Evolutionary conservation across 768 basidiomycete species (phyloP).

Genomic region (Tricholoma saponaceum): DNA sequence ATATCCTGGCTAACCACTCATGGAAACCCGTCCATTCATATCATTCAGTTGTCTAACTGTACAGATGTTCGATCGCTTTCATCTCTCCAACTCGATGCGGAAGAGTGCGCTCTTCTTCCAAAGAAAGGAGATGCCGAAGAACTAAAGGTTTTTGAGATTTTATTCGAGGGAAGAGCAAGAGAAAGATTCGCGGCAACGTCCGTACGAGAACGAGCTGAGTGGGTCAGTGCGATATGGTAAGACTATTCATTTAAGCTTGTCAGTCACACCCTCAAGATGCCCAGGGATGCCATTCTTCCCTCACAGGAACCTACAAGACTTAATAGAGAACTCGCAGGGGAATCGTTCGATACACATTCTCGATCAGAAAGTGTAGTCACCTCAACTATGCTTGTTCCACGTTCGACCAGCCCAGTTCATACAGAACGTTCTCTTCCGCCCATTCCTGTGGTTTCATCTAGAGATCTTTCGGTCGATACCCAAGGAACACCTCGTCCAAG

Average conservation of each 20-base stretch:
- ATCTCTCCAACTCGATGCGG: conserved; percentile 33
- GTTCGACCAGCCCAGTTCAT: conserved; percentile 9
- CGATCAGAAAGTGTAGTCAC: not conserved
- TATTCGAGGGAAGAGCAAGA: conserved; percentile 45
- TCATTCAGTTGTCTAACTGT: conserved; percentile 49
- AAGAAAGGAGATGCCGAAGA: conserved; percentile 31
- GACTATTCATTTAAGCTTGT: conserved; percentile 11
- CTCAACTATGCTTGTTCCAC: not conserved
- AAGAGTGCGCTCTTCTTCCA: conserved; percentile 43
- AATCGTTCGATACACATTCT: not conserved
- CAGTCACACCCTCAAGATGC: not conserved
- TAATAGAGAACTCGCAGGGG: not conserved
- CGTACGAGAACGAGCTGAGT: conserved; percentile 60
- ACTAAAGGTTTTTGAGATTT: conserved; percentile 59
- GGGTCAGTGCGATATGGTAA: conserved; percentile 76
- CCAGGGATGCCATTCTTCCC: conserved; percentile 58
- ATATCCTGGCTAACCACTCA: conserved; percentile 42
- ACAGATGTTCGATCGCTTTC: conserved; percentile 61
- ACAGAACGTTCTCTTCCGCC: conserved; percentile 30
- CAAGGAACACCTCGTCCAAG: not conserved
- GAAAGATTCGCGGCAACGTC: conserved; percentile 64
- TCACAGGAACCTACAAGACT: conserved; percentile 16
- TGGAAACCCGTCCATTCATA: conserved; percentile 31
- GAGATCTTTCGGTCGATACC: not conserved
- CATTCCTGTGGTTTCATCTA: conserved; percentile 18